phyloP scores from a whole-genome alignment of 2,329 filamentous ascomycete genomes.

The Pestalotiopsis sp. region DNA sequence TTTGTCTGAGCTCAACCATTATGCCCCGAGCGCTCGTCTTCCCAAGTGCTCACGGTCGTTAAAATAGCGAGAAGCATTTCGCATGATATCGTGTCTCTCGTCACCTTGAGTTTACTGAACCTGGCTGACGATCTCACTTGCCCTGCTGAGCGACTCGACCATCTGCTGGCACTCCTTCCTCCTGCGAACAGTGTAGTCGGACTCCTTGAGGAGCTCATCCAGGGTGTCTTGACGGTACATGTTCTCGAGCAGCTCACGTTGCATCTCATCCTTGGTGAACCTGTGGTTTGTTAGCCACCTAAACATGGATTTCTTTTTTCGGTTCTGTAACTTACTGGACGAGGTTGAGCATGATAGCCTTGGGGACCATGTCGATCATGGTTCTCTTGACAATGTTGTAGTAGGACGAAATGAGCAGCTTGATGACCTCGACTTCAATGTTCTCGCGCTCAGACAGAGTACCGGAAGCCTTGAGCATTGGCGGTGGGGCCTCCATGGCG shows the following conservation, averaged over 20 bases:
- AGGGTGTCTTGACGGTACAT: constrained; percentile 93
- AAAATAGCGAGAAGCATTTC: neutral
- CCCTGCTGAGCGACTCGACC: constrained; percentile 89
- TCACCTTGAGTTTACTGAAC: constrained; percentile 52
- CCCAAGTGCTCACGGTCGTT: neutral
- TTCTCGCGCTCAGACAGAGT: constrained; percentile 91
- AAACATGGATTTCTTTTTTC: neutral
- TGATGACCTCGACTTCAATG: constrained; percentile 98
- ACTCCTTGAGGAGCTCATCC: constrained; percentile 95
- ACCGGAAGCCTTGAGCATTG: constrained; percentile 91
- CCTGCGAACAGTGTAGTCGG: constrained; percentile 91
- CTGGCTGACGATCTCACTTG: constrained; percentile 93
- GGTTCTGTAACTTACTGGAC: constrained; percentile 72
- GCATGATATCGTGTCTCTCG: neutral
- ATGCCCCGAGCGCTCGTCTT: neutral
- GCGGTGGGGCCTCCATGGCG: constrained; percentile 96
- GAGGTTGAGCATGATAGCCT: constrained; percentile 97
- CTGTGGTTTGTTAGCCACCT: constrained; percentile 45
- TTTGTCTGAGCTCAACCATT: neutral
- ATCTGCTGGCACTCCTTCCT: constrained; percentile 99
- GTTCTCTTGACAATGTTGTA: constrained; percentile 98
- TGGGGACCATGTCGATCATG: constrained; percentile 99
- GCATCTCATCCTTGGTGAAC: constrained; percentile 97
- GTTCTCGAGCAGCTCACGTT: constrained; percentile 92
- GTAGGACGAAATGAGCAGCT: constrained; percentile 94